Base-by-base conservation (phyloP, 208 protist genomes). In the Trypanosoma mega region DNA sequence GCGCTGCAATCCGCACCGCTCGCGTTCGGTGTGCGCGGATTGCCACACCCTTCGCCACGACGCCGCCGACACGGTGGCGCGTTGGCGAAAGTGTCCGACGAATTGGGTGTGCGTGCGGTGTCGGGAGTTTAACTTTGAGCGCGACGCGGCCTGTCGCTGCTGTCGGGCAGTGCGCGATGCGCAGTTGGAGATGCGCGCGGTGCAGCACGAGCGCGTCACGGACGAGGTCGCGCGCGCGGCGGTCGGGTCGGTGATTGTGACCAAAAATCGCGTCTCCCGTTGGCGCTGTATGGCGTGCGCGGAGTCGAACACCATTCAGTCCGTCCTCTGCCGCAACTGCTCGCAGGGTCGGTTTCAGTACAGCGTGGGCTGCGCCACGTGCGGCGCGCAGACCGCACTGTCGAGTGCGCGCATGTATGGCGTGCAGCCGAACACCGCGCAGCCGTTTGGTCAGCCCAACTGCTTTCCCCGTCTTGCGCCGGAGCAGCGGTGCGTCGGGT, bases 281-380 rank as follows among this genome's bases (percentile, higher is more conserved):
- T 93, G 86, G 82, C 79, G 75, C 21, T 93, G 86, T 36, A 23
- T n/a, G n/a, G 34, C 2, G 16, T 93, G 86, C 39, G 39, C 2
- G 7, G 76, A 90, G 75, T 60, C 88, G 3, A 93, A 93, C 53
- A 82, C 86, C 0, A 61, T 90, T 16, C 70, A 90, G 63, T 54
- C 70, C 20, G 39, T 54, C 2, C 2, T 49, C 7, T 93, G 86
- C 34, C 70, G 80, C n/a, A 56, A 81, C 39, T 93, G 86, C 39
- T 27, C 26, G 6, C 50, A 41, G 8, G 86, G 79, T 51, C 79
- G 86, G 0, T 90, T 90, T 52, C 64, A 57, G 11, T 34, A 88
- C 20, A 53, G 34, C 8, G 66, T 93, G 5, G 26, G 23, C 61
- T 93, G 86, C 49, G 63, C 66, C 9, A 18, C 9, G 1, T 93